Percentiles rank a stretch among this genome's conserved stretches.
Evolutionary conservation across 1,139 yeast genomes (phyloP).

Genomic region (Pichia sp.): DNA sequence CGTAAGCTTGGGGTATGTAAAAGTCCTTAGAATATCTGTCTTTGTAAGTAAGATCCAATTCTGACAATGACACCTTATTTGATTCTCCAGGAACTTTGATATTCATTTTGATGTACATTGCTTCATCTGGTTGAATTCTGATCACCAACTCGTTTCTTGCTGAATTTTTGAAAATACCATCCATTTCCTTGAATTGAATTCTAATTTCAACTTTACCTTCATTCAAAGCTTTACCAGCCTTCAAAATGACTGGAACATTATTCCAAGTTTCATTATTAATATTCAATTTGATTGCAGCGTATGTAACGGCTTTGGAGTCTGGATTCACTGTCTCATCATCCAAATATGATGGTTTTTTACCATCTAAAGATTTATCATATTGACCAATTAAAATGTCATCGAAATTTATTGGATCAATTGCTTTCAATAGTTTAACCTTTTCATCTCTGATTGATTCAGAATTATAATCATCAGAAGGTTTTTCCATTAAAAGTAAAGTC

Average conservation of each 20-base stretch:
- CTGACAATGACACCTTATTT: slow-evolving; percentile 74
- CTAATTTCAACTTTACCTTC: slow-evolving; percentile 92
- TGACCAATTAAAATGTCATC: slow-evolving; percentile 79
- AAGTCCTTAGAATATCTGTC: slow-evolving; percentile 68
- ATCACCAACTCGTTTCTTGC: slow-evolving; percentile 91
- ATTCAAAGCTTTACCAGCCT: slow-evolving; percentile 95
- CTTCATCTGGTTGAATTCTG: slow-evolving; percentile 91
- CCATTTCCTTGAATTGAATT: slow-evolving; percentile 75
- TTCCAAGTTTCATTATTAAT: slow-evolving; percentile 96
- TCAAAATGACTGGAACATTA: slow-evolving; percentile 90
- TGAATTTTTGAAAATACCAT: slow-evolving; percentile 75
- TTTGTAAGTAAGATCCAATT: slow-evolving; percentile 80
- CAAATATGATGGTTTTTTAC: slow-evolving; percentile 78
- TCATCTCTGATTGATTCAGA: slow-evolving; percentile 95
- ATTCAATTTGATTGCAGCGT: slow-evolving; percentile 73
- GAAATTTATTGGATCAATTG: slow-evolving; percentile 59
- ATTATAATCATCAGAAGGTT: slow-evolving; percentile 72
- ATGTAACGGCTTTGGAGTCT: slow-evolving; percentile 82
- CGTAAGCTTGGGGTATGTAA: slow-evolving; percentile 98
- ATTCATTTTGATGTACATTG: slow-evolving; percentile 86
- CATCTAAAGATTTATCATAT: slow-evolving; percentile 77
- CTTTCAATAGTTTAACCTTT: slow-evolving; percentile 85
- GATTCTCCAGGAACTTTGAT: slow-evolving; percentile 90
- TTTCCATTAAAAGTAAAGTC: slow-evolving; percentile 89
- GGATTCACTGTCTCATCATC: slow-evolving; percentile 89